phyloP scores from a whole-genome alignment of 495 filamentous ascomycete genomes.

The Symbiotaphrina buchneri region DNA sequence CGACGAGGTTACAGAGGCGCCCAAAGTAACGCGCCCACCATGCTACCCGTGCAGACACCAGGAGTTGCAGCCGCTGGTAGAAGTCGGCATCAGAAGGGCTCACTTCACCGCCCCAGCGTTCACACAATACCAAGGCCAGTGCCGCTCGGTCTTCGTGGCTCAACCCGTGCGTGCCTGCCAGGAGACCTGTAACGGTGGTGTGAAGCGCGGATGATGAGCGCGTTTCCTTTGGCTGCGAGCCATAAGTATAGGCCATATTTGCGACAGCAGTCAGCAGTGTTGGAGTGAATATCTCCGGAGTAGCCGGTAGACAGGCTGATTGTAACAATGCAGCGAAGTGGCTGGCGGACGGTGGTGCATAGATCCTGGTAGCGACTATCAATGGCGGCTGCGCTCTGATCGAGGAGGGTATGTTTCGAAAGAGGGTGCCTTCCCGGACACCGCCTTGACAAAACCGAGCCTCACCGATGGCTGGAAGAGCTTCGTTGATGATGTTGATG shows the following conservation, averaged over 20 bases:
- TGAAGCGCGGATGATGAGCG: conserved; percentile 47
- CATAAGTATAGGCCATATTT: conserved; percentile 28
- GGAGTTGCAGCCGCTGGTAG: conserved; percentile 19
- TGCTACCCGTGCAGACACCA: conserved; percentile 18
- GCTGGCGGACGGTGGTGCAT: conserved; percentile 18
- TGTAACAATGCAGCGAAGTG: conserved; percentile 20
- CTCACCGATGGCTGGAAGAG: conserved; percentile 44
- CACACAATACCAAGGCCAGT: conserved; percentile 50
- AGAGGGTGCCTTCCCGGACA: conserved; percentile 64
- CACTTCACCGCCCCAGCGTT: conserved; percentile 51
- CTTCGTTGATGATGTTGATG: conserved; percentile 43
- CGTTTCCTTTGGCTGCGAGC: conserved; percentile 22
- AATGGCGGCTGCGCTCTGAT: conserved; percentile 44
- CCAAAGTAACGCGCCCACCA: conserved; percentile 47
- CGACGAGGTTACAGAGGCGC: conserved; percentile 21
- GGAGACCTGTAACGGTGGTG: conserved; percentile 41
- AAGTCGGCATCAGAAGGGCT: conserved; percentile 25
- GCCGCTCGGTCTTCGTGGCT: conserved; percentile 47
- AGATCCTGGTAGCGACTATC: conserved; percentile 28
- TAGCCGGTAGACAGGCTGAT: conserved; percentile 17
- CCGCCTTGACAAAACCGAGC: conserved; percentile 73
- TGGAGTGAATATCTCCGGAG: conserved; percentile 17
- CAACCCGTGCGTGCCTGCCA: conserved; percentile 46
- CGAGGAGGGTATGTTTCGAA: conserved; percentile 32
- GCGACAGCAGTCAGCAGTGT: conserved; percentile 26